Conservation (phyloP, 768 basidiomycete genomes). For the Gymnopilus dilepis region DNA sequence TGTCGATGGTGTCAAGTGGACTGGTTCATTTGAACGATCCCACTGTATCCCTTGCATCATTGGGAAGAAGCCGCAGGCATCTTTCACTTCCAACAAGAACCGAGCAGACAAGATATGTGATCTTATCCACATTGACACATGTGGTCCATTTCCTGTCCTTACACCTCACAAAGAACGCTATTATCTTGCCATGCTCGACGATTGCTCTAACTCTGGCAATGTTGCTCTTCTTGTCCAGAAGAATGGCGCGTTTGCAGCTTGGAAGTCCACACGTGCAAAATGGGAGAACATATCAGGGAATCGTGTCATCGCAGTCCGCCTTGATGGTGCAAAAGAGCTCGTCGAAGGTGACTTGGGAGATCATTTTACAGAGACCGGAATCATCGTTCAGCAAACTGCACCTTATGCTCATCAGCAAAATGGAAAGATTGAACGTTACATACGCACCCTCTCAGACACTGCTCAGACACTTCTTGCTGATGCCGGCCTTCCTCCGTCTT, state of each 20-base stretch:
- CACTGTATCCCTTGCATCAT: constrained; percentile 18
- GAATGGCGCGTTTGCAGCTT: constrained; percentile 13
- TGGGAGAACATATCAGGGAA: constrained; percentile 9
- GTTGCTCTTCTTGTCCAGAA: constrained; percentile 7
- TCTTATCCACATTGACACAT: constrained; percentile 32
- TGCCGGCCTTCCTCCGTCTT: constrained; percentile 24
- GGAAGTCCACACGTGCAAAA: neutral
- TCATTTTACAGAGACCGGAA: constrained; percentile 22
- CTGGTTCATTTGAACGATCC: neutral
- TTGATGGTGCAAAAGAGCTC: constrained; percentile 26
- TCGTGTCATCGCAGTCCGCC: constrained; percentile 16
- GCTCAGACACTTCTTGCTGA: constrained; percentile 29
- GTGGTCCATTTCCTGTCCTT: constrained; percentile 27
- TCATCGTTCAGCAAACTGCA: constrained; percentile 26
- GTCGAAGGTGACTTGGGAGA: constrained; percentile 8
- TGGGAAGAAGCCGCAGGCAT: constrained; percentile 14
- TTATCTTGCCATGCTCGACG: constrained; percentile 25
- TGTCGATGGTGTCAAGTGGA: constrained; percentile 1
- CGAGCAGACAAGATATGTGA: constrained; percentile 19
- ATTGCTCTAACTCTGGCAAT: constrained; percentile 23
- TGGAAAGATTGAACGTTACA: constrained; percentile 34
- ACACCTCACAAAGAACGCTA: constrained; percentile 23
- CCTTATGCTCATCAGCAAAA: constrained; percentile 40
- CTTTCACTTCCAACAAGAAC: constrained; percentile 12
- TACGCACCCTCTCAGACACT: constrained; percentile 31